These are phyloP conservation scores for Phlyctochytrium arcticum DNA, from an alignment of 192 early-diverging fungal genomes.

Conservation along the genomic window DNA sequence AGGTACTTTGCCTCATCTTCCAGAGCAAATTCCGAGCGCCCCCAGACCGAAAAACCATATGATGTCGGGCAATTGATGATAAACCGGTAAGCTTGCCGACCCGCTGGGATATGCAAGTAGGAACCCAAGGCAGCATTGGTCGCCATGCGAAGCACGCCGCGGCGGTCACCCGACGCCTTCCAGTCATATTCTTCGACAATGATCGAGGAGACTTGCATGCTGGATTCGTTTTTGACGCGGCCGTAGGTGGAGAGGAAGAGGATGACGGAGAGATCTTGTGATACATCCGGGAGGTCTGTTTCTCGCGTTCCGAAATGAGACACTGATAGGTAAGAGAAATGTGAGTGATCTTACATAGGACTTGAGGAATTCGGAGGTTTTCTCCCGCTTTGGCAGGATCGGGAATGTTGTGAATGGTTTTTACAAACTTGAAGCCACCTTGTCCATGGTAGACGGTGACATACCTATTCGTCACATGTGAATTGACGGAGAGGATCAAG, in stretches of 20 bases:
- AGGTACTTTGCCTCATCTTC: slow-evolving; percentile 54
- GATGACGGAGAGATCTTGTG: slow-evolving; percentile 25
- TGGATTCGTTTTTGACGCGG: slow-evolving; percentile 27
- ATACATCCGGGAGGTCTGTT: slow-evolving; percentile 40
- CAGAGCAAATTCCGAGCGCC: slow-evolving; percentile 38
- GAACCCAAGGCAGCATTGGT: slow-evolving; percentile 38
- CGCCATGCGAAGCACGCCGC: slow-evolving; percentile 25
- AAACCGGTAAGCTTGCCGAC: slow-evolving; percentile 38
- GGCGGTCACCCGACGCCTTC: slow-evolving; percentile 17
- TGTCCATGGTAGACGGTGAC: slow-evolving; percentile 42
- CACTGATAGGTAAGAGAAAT: not conserved
- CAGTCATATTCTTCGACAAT: slow-evolving; percentile 47
- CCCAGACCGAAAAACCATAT: slow-evolving; percentile 40
- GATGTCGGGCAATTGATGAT: slow-evolving; percentile 40
- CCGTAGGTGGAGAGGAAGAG: slow-evolving; percentile 42
- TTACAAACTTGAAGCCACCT: slow-evolving; percentile 41
- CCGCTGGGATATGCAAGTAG: slow-evolving; percentile 29
- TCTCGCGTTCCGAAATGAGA: too few relatives aligned
- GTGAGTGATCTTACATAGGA: slow-evolving; percentile 46
- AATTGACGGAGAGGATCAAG: not conserved
- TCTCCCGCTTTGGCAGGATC: slow-evolving; percentile 47
- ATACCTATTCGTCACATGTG: not conserved
- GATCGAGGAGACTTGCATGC: slow-evolving; percentile 24
- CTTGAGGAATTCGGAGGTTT: slow-evolving; percentile 33
- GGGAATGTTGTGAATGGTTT: slow-evolving; percentile 33